Base-by-base conservation (phyloP, 306 rosid species). In the Rosa chinensis region DNA sequence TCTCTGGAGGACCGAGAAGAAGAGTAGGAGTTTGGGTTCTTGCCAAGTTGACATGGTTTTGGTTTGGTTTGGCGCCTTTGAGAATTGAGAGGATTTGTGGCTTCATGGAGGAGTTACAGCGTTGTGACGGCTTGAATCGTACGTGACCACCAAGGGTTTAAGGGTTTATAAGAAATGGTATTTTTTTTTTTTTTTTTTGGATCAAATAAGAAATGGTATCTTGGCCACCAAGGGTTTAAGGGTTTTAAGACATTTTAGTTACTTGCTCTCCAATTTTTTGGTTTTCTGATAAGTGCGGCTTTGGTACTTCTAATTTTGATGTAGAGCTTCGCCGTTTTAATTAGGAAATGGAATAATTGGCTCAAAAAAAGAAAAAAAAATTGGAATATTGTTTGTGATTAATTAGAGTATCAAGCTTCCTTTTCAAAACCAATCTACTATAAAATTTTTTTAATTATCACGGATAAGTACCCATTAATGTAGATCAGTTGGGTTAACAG, bases 1-100 rank as follows among this genome's bases (percentile, higher is more conserved):
- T 59, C 80, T 86, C 91, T n/a, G 91, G 96, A 12, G 96, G 96
- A 37, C 96, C 89, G 7, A 87, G 75, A 68, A 91, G 76, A 48
- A 72, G 90, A 52, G 32, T 56, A 14, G 81, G 86, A 52, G 85
- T 75, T 14, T 20, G 35, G 64, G 32, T 32, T 23, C 45, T 59
- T 63, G 43, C 58, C 25, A 44, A 4, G 75, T 13, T 35, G 40
- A 35, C n/a, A 63, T 63, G 69, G 43, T 63, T 63, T 28, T 63
- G 44, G 61, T 14, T 14, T 48, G 61, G 39, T 32, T 72, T 72
- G 62, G 69, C 69, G 10, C 69, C 75, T 32, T 52, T 72, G 59
- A 72, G 55, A 47, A 71, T 32, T 48, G 75, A 47, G 9, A 28
- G 61, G 59, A 71, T 28, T 49, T 63, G 43, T 28, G 42, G 42